phyloP scores from a whole-genome alignment of 371 early-diverging fungal species.

The Rhizopus arrhizus region DNA sequence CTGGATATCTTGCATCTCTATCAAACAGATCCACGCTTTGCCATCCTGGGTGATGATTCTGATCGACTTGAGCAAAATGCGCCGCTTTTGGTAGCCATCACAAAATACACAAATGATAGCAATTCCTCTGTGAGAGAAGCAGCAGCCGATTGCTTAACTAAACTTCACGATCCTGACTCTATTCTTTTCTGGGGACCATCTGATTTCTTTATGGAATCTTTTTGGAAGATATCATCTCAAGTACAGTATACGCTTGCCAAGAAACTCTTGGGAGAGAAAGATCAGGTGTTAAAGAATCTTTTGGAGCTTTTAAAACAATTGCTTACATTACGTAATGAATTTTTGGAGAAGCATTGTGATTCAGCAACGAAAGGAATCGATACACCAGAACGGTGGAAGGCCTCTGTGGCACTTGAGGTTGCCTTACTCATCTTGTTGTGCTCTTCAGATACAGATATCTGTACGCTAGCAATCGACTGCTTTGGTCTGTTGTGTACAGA shows the following conservation, averaged over 20 bases:
- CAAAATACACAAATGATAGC: constrained; percentile 61
- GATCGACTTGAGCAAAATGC: constrained; percentile 57
- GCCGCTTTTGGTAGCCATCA: constrained; percentile 59
- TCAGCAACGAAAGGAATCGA: constrained; percentile 56
- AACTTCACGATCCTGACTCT: constrained; percentile 53
- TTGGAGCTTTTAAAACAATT: constrained; percentile 68
- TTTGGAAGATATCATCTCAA: constrained; percentile 63
- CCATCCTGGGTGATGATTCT: constrained; percentile 44
- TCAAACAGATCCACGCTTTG: constrained; percentile 64
- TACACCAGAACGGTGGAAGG: constrained; percentile 67
- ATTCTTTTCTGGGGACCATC: constrained; percentile 62
- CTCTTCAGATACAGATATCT: constrained; percentile 68
- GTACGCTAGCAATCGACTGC: constrained; percentile 55
- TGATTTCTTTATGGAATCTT: constrained; percentile 53
- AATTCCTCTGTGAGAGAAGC: constrained; percentile 56
- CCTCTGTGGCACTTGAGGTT: constrained; percentile 72
- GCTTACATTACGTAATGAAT: constrained; percentile 65
- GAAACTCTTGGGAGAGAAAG: constrained; percentile 52
- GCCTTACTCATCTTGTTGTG: constrained; percentile 72
- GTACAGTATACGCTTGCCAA: constrained; percentile 47
- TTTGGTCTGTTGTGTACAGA: constrained; percentile 62
- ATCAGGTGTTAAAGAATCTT: constrained; percentile 57
- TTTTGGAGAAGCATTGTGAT: constrained; percentile 60
- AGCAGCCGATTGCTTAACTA: constrained; percentile 67
- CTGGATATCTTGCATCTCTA: constrained; percentile 69